Evolutionary conservation across 2,329 filamentous ascomycete species (phyloP), one percentile per base, ranked within the genome.

Genomic region (Exophiala lecanii-corni): DNA sequence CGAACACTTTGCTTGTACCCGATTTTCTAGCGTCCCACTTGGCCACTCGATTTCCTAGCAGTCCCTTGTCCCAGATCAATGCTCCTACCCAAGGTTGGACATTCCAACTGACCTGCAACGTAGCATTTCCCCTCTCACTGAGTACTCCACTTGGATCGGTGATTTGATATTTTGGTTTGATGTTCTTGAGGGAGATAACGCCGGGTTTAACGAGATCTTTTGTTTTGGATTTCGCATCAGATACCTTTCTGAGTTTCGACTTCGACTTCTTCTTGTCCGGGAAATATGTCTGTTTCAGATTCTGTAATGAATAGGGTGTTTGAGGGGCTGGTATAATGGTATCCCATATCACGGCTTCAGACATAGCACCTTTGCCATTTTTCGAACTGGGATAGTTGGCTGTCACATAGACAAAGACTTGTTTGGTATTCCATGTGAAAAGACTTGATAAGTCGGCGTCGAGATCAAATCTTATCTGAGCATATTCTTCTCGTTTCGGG

Each of bases 351-450:
- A 96, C 84, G 56, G 86, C 86, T 67, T 89, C 77, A 67, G 84
- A 84, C 17, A 45, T 33, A 9, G 38, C 47, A 2, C 38, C 41
- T 15, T 43, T 33, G 43, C 56, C 39, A 17, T 48, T 39, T 4
- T 54, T 51, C 26, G 57, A 55, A 26, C 73, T 56, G 3, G 60
- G 72, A 62, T 83, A 84, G 43, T 74, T 82, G 41, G 91, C 91
- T 42, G 88, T 91, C 46, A 98, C 82, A 71, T 95, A 98, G 64
- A 96, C 82, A 69, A 97, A 98, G 59, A 98, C 72, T 69, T 97
- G 87, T 68, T 98, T 98, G 15, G 94, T 98, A 75, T 98, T 98
- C 92, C 91, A 98, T 61, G 86, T 94, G 77, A 97, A 97, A 57
- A 98, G 86, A 32, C 84, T 84, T 48, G 81, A 84, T 48, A 98